Base-by-base conservation (phyloP, 352 stramenopile species). In the Phytophthora macrochlamydospora region DNA sequence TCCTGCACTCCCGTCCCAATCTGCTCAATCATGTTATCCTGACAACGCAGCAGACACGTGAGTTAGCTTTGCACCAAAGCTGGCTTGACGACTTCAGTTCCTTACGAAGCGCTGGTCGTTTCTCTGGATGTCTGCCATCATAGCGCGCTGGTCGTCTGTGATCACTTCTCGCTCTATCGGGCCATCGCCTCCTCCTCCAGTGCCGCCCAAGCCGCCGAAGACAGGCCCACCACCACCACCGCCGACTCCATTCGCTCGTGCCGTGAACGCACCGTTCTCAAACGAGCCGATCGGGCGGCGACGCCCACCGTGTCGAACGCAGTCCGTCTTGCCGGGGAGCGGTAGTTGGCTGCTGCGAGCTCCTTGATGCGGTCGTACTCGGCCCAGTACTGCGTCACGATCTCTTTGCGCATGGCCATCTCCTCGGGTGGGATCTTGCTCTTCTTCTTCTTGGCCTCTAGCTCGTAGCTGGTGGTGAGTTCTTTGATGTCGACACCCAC, bases 21-120 rank as follows among this genome's bases (percentile, higher is more conserved):
- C 65, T 95, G 87, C 18, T 95, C 85, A 48, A 94, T 93, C 50
- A 94, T 91, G 69, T 88, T 78, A 46, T 95, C 87, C 87, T 95
- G 13, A 59, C 7, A 31, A 18, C 24, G 18, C 18, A 24, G 18
- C 0, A 13, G n/a, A 40, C 44, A 49, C 30, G 49, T 53, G 8
- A 57, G 44, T 54, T 35, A 30, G 35, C 24, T 42, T 53, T 14
- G 18, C 7, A 4, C 43, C 43, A 32, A 46, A 45, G 9, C 52
- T n/a, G 50, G 14, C 9, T 51, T 46, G 13, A 37, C 33, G 40
- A 9, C 7, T 35, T 4, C 6, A 58, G 33, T 12, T 24, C 77
- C 85, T 54, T 89, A 95, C 87, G 43, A 95, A 91, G 35, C 83
- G 85, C 67, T 94, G 79, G 55, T 95, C 87, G 58, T 93, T 95